Conservation (phyloP, 202 grass and related monocot genomes). For the Tripidium arundinaceum region DNA sequence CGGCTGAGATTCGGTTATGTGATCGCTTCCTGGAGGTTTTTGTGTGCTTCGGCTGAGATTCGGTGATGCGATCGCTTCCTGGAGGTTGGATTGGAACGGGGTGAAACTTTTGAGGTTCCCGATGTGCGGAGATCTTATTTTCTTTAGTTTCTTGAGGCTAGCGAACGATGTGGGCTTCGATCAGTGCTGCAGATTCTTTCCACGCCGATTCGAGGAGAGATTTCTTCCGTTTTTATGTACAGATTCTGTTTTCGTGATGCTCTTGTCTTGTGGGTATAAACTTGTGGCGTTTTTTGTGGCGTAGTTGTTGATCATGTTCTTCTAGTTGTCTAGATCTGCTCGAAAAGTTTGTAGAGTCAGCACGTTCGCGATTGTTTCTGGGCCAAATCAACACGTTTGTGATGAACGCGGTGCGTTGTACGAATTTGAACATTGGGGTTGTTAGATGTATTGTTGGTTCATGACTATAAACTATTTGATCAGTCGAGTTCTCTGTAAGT, state of each 20-base stretch:
- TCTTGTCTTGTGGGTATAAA: not conserved
- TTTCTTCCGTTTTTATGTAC: not conserved
- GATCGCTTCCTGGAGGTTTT: not conserved
- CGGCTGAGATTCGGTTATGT: conserved; percentile 18
- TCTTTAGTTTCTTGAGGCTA: not conserved
- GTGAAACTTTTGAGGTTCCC: no score
- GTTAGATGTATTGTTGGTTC: not conserved
- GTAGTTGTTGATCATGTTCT: not conserved
- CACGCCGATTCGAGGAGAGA: not conserved
- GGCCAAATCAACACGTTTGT: not conserved
- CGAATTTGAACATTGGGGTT: not conserved
- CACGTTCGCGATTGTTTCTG: not conserved
- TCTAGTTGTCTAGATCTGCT: conserved; percentile 1
- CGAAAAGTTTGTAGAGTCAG: not conserved
- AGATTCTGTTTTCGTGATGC: not conserved
- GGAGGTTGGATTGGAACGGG: not conserved
- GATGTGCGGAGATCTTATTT: conserved; percentile 6
- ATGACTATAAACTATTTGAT: not conserved
- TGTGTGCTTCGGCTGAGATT: not conserved
- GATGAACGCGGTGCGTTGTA: not conserved
- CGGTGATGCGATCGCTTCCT: not conserved
- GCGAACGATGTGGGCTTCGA: not conserved
- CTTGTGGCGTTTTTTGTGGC: not conserved
- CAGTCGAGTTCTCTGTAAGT: not conserved
- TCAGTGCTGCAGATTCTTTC: not conserved